phyloP scores from a whole-genome alignment of 768 basidiomycete genomes.

The Trametes punicea region DNA sequence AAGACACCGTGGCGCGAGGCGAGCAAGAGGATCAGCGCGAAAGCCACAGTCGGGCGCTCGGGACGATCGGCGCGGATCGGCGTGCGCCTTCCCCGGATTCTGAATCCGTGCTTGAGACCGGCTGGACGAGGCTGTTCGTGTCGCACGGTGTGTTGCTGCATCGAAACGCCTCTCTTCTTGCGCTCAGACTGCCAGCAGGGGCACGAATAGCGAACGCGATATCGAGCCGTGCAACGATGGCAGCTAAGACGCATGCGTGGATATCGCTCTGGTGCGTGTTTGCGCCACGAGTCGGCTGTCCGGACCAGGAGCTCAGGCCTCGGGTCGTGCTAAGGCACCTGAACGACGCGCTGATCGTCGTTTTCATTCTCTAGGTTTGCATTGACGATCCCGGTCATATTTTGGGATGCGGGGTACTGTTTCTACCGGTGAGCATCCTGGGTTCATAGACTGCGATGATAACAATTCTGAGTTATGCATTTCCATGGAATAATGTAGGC shows the following conservation, averaged over 20 bases:
- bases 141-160: conserved; percentile 16
- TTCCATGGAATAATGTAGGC: conserved; percentile 41
- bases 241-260: conserved; percentile 25
- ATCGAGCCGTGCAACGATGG: conserved; percentile 18
- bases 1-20: neutral
- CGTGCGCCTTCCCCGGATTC: neutral
- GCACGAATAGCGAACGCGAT: conserved; percentile 3
- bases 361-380: conserved; percentile 51
- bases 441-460: neutral
- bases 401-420: conserved; percentile 83
- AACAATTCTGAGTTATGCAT: neutral
- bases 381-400: conserved; percentile 56
- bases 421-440: conserved; percentile 61
- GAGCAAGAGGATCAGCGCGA: neutral
- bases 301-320: neutral
- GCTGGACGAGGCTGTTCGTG: conserved; percentile 1
- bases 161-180: neutral
- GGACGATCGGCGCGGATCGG: neutral
- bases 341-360: conserved; percentile 3
- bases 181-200: conserved; percentile 4
- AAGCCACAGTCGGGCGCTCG: neutral
- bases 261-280: conserved; percentile 30
- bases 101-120: neutral
- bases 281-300: too few relatives aligned
- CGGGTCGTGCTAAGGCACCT: neutral